Conservation (phyloP, 2,329 filamentous ascomycete genomes). For the Alternaria triticimaculans region DNA sequence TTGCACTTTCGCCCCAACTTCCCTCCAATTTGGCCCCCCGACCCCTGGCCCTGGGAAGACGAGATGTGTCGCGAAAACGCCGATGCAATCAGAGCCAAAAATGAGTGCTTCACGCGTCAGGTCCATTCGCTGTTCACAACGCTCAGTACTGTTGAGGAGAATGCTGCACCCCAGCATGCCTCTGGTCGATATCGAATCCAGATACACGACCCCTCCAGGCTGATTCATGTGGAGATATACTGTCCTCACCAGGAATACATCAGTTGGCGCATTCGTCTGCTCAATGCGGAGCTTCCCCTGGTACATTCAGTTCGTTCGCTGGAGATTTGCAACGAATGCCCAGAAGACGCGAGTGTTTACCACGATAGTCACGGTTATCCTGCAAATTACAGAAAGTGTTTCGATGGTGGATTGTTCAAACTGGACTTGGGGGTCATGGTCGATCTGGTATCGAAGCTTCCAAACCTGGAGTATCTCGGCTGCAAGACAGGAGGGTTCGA, state of each 20-base stretch:
- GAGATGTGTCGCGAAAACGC: neutral
- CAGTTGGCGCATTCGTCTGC: conserved; percentile 21
- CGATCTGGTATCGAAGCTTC: conserved; percentile 9
- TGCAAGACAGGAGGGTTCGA: conserved; percentile 8
- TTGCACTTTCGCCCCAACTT: neutral
- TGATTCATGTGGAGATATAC: neutral
- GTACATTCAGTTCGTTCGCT: conserved; percentile 14
- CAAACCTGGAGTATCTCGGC: conserved; percentile 9
- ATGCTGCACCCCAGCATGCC: neutral
- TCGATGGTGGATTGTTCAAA: conserved; percentile 3
- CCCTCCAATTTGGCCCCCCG: neutral
- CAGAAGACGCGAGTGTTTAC: neutral
- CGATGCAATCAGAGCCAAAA: conserved; percentile 12
- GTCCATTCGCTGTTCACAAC: conserved; percentile 13
- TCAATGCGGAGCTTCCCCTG: conserved; percentile 4
- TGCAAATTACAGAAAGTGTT: neutral
- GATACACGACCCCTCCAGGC: neutral
- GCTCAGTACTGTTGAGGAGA: conserved; percentile 13
- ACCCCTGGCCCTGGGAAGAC: conserved; percentile 1
- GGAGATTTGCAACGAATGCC: neutral
- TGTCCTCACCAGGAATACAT: neutral
- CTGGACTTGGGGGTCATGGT: conserved; percentile 21
- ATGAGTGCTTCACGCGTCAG: conserved; percentile 18
- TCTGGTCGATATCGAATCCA: neutral
- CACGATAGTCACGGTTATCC: neutral